Evolutionary conservation across 257 asterid species (phyloP).

Genomic region (Gynochthodes officinalis): DNA sequence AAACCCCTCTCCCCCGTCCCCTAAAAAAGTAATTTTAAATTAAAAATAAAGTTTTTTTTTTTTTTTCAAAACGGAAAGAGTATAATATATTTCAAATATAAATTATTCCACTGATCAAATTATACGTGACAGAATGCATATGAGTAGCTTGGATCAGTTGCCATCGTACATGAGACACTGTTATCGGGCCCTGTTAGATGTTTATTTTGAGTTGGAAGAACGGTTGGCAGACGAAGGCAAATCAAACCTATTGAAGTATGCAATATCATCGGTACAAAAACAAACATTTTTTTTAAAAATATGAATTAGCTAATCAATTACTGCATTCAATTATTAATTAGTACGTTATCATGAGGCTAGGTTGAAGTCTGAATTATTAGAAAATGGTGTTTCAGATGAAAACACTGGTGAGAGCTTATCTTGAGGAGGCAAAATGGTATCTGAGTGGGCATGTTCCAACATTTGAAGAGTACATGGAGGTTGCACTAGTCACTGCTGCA

Average conservation of each 20-base stretch:
- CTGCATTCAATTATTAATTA: no score
- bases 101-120: no score
- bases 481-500: constrained; percentile 19
- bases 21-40: no score
- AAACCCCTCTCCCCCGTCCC: no score
- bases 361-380: no score
- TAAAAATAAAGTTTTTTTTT: no score
- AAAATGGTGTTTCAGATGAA: constrained; percentile 13
- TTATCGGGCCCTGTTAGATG: constrained; percentile 14
- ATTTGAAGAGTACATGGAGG: constrained; percentile 36
- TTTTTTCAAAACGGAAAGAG: no score
- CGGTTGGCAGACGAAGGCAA: constrained; percentile 4
- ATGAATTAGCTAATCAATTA: no score
- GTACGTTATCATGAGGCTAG: no score
- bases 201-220: constrained; percentile 15
- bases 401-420: constrained; percentile 21
- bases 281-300: no score
- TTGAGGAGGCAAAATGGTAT: constrained; percentile 38
- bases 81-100: no score
- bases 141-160: constrained; percentile 2
- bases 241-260: background rate
- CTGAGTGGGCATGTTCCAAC: constrained; percentile 23
- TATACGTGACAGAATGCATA: constrained; percentile 33
- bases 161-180: constrained; percentile 19
- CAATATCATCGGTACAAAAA: constrained; percentile 23